phyloP scores from a whole-genome alignment of 345 rosid species.

The Salix caprea region DNA sequence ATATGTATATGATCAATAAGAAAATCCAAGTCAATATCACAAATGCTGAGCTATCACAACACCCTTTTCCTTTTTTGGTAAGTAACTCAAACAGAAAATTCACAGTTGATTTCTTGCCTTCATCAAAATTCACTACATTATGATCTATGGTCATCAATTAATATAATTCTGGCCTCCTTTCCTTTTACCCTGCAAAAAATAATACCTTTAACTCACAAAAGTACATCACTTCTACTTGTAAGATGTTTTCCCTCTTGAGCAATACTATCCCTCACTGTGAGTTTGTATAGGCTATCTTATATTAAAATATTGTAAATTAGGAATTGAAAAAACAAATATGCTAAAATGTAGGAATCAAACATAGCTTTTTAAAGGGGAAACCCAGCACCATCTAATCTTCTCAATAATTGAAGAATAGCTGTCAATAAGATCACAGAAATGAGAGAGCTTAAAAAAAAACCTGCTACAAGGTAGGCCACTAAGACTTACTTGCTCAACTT shows the following conservation, averaged over 20 bases:
- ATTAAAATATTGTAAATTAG: neutral
- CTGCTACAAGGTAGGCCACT: constrained; percentile 5
- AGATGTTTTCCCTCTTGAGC: neutral
- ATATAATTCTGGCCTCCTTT: neutral
- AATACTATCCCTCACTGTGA: neutral
- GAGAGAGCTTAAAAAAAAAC: neutral
- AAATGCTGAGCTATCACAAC: neutral
- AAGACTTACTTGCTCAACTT: constrained; percentile 92
- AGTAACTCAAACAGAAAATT: neutral
- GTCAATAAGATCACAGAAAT: neutral
- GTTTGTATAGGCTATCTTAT: neutral
- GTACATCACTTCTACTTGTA: neutral
- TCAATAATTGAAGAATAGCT: neutral
- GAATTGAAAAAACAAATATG: neutral
- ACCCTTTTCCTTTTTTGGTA: neutral
- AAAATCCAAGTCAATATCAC: neutral
- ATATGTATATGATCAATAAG: neutral
- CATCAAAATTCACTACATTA: neutral
- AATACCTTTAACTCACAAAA: neutral
- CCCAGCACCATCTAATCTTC: neutral
- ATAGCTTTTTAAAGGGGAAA: neutral
- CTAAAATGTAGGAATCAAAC: neutral
- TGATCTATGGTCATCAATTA: neutral
- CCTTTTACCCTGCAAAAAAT: neutral
- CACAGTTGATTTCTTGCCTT: neutral